phyloP scores from a whole-genome alignment of 2,329 filamentous ascomycete species.

The Alternaria hordeiaustralica region DNA sequence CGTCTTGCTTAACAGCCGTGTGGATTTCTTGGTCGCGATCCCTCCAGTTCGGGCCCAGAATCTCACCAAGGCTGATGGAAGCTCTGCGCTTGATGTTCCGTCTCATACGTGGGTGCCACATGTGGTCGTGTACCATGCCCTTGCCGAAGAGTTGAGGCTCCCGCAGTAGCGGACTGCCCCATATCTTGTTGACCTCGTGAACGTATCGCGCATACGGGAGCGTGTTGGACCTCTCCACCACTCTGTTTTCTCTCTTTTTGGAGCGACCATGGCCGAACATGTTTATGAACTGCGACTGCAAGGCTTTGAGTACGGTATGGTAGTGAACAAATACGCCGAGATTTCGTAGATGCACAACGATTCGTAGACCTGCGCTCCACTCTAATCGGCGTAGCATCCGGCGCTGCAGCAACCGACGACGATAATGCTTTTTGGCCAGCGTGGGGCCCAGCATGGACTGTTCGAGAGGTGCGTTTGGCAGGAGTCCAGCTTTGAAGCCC shows the following conservation, averaged over 20 bases:
- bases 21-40: neutral
- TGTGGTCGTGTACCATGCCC: conserved; percentile 7
- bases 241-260: conserved; percentile 29
- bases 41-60: conserved; percentile 10
- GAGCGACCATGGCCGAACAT: conserved; percentile 38
- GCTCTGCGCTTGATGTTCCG: conserved; percentile 5
- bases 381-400: conserved; percentile 22
- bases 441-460: conserved; percentile 26
- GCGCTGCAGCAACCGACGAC: conserved; percentile 23
- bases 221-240: conserved; percentile 30
- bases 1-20: neutral
- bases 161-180: conserved; percentile 33
- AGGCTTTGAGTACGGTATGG: conserved; percentile 33
- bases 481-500: conserved; percentile 42
- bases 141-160: conserved; percentile 27
- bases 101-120: conserved; percentile 28
- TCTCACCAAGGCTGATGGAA: conserved; percentile 12
- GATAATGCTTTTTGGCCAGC: conserved; percentile 35
- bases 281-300: conserved; percentile 37
- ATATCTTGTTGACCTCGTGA: conserved; percentile 34
- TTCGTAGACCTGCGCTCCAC: conserved; percentile 40
- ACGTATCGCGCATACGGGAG: conserved; percentile 33
- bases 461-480: conserved; percentile 31
- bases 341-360: conserved; percentile 38
- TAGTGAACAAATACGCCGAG: conserved; percentile 33